Base-by-base conservation (phyloP, 306 rosid genomes). In the Phaseolus lunatus region DNA sequence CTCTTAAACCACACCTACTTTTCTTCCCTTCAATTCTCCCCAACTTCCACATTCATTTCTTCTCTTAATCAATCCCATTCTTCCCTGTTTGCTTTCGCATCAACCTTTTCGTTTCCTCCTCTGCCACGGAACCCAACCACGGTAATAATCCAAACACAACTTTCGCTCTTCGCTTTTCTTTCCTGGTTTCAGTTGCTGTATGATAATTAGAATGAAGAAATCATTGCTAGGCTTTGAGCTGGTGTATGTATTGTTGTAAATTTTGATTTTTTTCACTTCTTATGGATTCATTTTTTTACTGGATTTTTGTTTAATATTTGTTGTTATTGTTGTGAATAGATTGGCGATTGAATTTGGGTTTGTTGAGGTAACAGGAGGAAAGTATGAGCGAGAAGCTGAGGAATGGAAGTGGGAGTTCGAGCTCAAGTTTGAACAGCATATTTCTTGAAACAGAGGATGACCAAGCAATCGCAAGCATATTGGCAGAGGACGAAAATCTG, bases 361-460 rank as follows among this genome's bases (percentile, higher is more conserved):
- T 45, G 5, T 19, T 78, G 16, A 29, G 3, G 20, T 22, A 50
- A 31, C 76, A 33, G 69, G 78, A 71, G 83, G 43, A 43, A 53
- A 82, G 77, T 41, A 92, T 96, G 98, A 81, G 80, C 57, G 92
- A 86, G 82, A 86, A 58, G 78, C 82, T 82, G 49, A 86, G 93
- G 79, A 87, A 84, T 82, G 85, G 80, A 73, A 92, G 97, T 85
- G 92, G 84, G n/a, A 92, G 98, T 75, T 95, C 98, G 2, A 95
- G 96, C 87, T 95, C 99, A 20, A 96, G 99, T 81, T 89, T 87
- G 82, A 83, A 75, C 77, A 89, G 97, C 80, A 88, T 93, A 81
- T 63, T 84, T 22, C 94, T 77, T 26, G 97, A 92, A 19, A 91
- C 97, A 9, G 97, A 95, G 87, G 97, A 95, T 86, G 99, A 95